Base-by-base conservation (phyloP, 164 flowering plant genomes). In the Magnolia kwangsiensis region DNA sequence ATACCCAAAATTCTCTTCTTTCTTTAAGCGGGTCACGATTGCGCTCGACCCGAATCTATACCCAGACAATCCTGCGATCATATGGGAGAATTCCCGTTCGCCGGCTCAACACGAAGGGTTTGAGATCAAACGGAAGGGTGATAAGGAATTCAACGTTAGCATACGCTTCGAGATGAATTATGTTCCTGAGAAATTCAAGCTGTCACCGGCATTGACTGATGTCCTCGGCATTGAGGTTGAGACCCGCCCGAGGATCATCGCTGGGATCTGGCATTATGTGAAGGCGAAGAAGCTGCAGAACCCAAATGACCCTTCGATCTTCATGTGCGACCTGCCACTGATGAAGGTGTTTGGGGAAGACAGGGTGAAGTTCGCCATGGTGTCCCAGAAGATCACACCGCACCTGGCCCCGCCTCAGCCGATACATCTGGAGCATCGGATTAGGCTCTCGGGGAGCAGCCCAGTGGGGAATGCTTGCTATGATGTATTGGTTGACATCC, bases 91-190 rank as follows among this genome's bases (percentile, higher is more conserved):
- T 84, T 81, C 90, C 63, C 87, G 93, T 49, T 89, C 97, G 7
- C 84, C 92, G 64, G 84, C 81, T 3, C 91, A 79, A 67, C 91
- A 88, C 59, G 98, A 94, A 75, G 98, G 97, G 29, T 94, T 94
- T 83, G 98, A 92, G 83, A 90, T 94, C 72, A 92, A 86, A 85
- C 86, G 96, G 51, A 92, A 89, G 83, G 98, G 98, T 50, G 91
- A 94, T 71, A 91, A 90, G 85, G 95, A 94, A 81, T 92, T 93
- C 75, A 86, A 83, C 66, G 92, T 84, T 55, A 85, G 79, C 50
- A 81, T 94, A 65, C 83, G 94, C 49, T 74, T 94, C 21, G 97
- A 94, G 74, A 90, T 94, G 95, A 92, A 91, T 82, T 86, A 89
- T 76, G 63, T 76, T 16, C 95, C 96, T 45, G 97, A 92, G 74